Evolutionary conservation across 495 filamentous ascomycete genomes (phyloP).

Genomic region (Filosporella fistucella): DNA sequence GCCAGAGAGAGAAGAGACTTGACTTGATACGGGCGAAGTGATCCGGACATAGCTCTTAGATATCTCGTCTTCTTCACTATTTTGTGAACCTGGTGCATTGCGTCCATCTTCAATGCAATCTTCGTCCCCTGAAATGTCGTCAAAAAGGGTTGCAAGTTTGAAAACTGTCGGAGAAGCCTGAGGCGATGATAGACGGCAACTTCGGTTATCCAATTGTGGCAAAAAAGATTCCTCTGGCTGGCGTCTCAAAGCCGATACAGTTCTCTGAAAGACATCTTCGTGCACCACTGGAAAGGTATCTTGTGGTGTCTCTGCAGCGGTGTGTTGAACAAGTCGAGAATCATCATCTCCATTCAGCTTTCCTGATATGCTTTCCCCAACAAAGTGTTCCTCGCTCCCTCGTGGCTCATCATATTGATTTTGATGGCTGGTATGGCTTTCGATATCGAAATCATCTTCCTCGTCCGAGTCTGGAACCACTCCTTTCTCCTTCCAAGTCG

Average conservation of each 20-base stretch:
- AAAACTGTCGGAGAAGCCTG: slow-evolving; percentile 6
- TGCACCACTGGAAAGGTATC: too few species aligned
- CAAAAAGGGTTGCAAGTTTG: slow-evolving; percentile 7
- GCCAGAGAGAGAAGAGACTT: slow-evolving; percentile 10
- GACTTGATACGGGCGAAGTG: slow-evolving; percentile 18
- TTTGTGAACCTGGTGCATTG: not conserved
- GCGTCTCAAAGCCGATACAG: too few species aligned
- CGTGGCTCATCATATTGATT: not conserved
- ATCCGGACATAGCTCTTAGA: slow-evolving; percentile 21
- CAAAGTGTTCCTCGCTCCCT: not conserved
- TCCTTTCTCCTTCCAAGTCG: slow-evolving; percentile 52
- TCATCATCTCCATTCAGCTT: too few species aligned
- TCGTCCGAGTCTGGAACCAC: slow-evolving; percentile 56
- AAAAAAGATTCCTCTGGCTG: too few species aligned
- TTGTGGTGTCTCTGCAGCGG: too few species aligned
- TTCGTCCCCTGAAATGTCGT: slow-evolving; percentile 5
- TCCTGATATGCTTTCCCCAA: too few species aligned
- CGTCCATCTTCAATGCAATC: not conserved
- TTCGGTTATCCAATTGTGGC: not conserved
- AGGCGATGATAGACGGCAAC: not conserved
- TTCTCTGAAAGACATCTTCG: too few species aligned
- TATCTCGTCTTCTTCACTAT: slow-evolving; percentile 14
- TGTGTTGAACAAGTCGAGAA: too few species aligned
- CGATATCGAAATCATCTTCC: slow-evolving; percentile 34
- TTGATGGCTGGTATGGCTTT: slow-evolving; percentile 1